Evolutionary conservation across 2,329 filamentous ascomycete species (phyloP).

Genomic region (Phyllosticta capitalensis): DNA sequence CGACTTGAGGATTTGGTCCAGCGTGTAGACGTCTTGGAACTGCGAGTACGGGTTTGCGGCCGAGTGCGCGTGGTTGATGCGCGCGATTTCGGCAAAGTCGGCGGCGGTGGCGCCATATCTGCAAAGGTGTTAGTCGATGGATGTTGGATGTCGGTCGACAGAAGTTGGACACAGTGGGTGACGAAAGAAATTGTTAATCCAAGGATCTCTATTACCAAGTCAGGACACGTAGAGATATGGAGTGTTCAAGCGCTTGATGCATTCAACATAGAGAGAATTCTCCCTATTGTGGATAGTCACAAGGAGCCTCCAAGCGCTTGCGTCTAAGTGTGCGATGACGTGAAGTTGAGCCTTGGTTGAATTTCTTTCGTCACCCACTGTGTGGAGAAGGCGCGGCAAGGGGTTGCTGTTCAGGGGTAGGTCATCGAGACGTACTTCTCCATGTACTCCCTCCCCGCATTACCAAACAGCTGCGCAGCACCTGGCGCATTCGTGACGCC

Average conservation of each 20-base stretch:
- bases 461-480: conserved; percentile 90
- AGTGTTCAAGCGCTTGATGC: no score
- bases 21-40: conserved; percentile 85
- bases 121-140: neutral
- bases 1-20: conserved; percentile 67
- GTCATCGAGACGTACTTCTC: conserved; percentile 57
- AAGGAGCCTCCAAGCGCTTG: no score
- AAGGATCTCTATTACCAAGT: no score
- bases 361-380: no score
- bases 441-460: conserved; percentile 88
- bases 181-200: no score
- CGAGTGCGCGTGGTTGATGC: conserved; percentile 87
- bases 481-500: conserved; percentile 75
- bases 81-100: conserved; percentile 91
- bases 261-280: no score
- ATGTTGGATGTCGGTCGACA: no score
- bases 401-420: neutral
- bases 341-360: neutral
- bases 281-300: no score
- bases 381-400: neutral
- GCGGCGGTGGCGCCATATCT: conserved; percentile 72
- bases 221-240: no score
- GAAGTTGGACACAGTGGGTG: no score
- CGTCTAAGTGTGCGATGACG: no score
- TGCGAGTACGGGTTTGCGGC: conserved; percentile 95